These are phyloP conservation scores for Plectosphaerella sp. DNA, from an alignment of 2,329 filamentous ascomycete genomes.

Conservation along the genomic window DNA sequence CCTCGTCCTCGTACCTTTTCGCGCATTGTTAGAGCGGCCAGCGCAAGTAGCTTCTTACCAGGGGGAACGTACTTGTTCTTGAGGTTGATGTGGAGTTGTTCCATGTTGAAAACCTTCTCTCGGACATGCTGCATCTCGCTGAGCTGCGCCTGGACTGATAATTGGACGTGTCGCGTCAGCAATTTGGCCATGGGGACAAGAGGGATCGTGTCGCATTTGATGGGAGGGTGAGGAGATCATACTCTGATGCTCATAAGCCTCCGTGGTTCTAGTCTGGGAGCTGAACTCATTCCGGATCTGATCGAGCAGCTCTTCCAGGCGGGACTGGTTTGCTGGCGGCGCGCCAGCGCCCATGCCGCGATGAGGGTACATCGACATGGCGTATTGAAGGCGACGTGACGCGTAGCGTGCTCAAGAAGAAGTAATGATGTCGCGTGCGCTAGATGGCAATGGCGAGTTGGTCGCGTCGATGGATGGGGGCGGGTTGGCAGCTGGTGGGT, in stretches of 20 bases:
- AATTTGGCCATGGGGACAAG: not conserved
- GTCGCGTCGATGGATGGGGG: not conserved
- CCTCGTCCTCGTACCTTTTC: slow-evolving; percentile 88
- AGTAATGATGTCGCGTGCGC: not conserved
- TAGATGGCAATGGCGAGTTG: not conserved
- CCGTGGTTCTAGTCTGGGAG: slow-evolving; percentile 71
- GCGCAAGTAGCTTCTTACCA: too few relatives aligned
- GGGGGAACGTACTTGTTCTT: slow-evolving; percentile 75
- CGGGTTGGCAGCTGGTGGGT: not conserved
- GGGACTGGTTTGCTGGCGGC: slow-evolving; percentile 53
- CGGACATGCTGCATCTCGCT: slow-evolving; percentile 93
- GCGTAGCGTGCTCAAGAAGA: not conserved
- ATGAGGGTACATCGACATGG: slow-evolving; percentile 84
- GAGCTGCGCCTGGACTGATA: slow-evolving; percentile 78
- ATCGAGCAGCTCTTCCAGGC: slow-evolving; percentile 88
- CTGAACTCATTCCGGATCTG: slow-evolving; percentile 91
- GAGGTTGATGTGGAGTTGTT: slow-evolving; percentile 81
- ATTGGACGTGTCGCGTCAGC: slow-evolving; percentile 18
- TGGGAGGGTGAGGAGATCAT: slow-evolving; percentile 22
- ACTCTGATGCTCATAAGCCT: slow-evolving; percentile 92
- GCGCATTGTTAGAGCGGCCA: not conserved
- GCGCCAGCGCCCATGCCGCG: slow-evolving; percentile 69
- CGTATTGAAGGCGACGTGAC: slow-evolving; percentile 2
- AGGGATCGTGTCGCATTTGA: not conserved
- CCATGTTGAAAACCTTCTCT: slow-evolving; percentile 88